Percentiles rank a stretch among this genome's conserved stretches.
phyloP scores from a whole-genome alignment of 768 basidiomycete species.

The Lentinula boryana region DNA sequence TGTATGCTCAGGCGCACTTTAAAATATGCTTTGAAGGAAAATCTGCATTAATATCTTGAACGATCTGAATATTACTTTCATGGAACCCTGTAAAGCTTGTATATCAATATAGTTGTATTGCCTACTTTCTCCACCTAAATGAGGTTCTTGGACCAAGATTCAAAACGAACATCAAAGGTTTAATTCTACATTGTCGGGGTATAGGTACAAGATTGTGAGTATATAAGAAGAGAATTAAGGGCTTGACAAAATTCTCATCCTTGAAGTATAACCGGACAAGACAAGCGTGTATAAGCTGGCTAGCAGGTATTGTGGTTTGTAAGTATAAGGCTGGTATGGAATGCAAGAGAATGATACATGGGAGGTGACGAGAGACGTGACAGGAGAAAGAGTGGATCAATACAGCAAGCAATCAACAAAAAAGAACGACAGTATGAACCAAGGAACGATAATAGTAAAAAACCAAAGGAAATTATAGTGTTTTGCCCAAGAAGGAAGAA shows the following conservation, averaged over 20 bases:
- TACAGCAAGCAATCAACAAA: neutral
- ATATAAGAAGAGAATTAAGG: neutral
- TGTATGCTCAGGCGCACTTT: slow-evolving; percentile 65
- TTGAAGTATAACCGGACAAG: neutral
- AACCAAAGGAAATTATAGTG: neutral
- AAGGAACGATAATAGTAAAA: neutral
- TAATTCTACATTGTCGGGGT: neutral
- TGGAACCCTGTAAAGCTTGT: too few relatives aligned
- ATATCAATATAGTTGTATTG: too few relatives aligned
- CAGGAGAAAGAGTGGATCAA: neutral
- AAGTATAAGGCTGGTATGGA: neutral
- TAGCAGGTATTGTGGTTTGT: neutral
- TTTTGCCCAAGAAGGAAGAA: neutral
- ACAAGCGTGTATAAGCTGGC: neutral
- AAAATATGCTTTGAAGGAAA: neutral
- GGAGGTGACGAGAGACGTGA: neutral
- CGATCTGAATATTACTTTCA: too few relatives aligned
- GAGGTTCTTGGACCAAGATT: too few relatives aligned
- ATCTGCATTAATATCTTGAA: too few relatives aligned
- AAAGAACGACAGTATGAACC: neutral
- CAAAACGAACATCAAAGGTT: too few relatives aligned
- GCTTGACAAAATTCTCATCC: neutral
- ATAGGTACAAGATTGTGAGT: neutral
- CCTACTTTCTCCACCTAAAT: too few relatives aligned
- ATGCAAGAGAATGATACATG: neutral